A percentile compares a stretch with the other conserved stretches of the same genome.
Evolutionary conservation across 2,329 filamentous ascomycete genomes (phyloP).

Genomic region (Pestalotiopsis sp.): DNA sequence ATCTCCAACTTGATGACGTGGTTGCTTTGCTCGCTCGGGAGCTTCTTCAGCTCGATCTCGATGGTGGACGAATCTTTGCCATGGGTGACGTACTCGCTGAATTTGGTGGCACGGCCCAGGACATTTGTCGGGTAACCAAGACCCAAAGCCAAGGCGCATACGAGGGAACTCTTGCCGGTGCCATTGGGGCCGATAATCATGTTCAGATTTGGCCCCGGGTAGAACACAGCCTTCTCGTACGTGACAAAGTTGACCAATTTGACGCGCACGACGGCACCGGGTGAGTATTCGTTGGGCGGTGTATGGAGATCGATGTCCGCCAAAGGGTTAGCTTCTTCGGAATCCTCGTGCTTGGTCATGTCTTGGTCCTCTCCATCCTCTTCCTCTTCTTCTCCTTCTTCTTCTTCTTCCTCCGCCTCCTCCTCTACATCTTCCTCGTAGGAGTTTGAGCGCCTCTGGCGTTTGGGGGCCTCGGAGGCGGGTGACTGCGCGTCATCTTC

Average conservation of each 20-base stretch:
- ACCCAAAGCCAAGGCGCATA: slow-evolving; percentile 94
- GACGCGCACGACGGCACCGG: slow-evolving; percentile 87
- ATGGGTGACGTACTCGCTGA: slow-evolving; percentile 92
- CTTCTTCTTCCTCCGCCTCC: background rate
- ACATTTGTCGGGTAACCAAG: slow-evolving; percentile 81
- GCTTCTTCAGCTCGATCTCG: slow-evolving; percentile 84
- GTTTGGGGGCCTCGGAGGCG: slow-evolving; percentile 23
- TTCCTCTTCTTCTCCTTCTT: background rate
- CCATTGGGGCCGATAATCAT: slow-evolving; percentile 99
- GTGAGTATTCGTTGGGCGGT: slow-evolving; percentile 47
- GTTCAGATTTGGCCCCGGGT: slow-evolving; percentile 88
- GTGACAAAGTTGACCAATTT: slow-evolving; percentile 90
- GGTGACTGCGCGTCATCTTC: slow-evolving; percentile 31
- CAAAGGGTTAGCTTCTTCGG: background rate
- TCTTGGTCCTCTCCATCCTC: slow-evolving; percentile 14
- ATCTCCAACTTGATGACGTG: slow-evolving; percentile 75
- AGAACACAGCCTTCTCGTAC: slow-evolving; percentile 88
- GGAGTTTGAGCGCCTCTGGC: slow-evolving; percentile 23
- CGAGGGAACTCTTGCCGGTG: slow-evolving; percentile 94
- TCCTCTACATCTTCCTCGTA: slow-evolving; percentile 32
- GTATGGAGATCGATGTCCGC: background rate
- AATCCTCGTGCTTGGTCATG: background rate
- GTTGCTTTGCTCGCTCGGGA: slow-evolving; percentile 61
- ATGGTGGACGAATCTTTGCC: slow-evolving; percentile 75
- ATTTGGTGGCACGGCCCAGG: slow-evolving; percentile 80